These are phyloP conservation scores for Hypocrella siamensis DNA, from an alignment of 2,329 filamentous ascomycete genomes.

Conservation along the genomic window DNA sequence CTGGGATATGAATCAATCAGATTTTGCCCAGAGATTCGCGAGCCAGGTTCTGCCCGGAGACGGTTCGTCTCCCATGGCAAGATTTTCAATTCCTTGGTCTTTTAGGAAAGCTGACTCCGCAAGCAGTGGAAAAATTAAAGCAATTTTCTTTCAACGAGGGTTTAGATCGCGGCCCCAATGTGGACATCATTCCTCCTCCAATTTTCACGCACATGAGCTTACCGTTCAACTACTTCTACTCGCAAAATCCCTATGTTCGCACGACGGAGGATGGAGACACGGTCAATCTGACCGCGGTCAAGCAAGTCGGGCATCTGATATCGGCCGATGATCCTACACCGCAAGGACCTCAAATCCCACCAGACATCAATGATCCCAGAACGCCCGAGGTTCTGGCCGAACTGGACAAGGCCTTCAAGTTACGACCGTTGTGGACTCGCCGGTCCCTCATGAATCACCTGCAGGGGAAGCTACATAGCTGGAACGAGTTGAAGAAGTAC, in stretches of 20 bases:
- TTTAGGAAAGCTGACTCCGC: background rate
- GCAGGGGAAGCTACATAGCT: slow-evolving; percentile 30
- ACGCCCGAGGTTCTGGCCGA: slow-evolving; percentile 49
- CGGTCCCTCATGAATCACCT: slow-evolving; percentile 66
- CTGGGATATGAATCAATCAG: slow-evolving; percentile 52
- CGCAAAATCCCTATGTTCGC: slow-evolving; percentile 68
- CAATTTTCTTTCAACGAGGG: slow-evolving; percentile 52
- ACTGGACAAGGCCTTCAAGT: slow-evolving; percentile 49
- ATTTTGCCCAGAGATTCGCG: slow-evolving; percentile 56
- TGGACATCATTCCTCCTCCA: slow-evolving; percentile 66
- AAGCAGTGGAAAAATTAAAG: slow-evolving; percentile 32
- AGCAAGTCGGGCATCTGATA: slow-evolving; percentile 42
- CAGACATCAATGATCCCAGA: slow-evolving; percentile 41
- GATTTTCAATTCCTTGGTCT: background rate
- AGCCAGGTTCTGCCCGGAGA: slow-evolving; percentile 57
- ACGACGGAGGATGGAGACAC: slow-evolving; percentile 39
- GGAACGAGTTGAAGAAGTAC: slow-evolving; percentile 52
- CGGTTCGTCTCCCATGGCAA: slow-evolving; percentile 28
- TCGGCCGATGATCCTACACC: slow-evolving; percentile 46
- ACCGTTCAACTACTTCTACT: slow-evolving; percentile 67
- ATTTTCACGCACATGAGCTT: slow-evolving; percentile 60
- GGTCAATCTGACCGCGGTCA: slow-evolving; percentile 44
- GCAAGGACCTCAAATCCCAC: slow-evolving; percentile 42
- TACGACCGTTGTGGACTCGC: slow-evolving; percentile 75
- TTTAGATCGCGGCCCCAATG: slow-evolving; percentile 39